Evolutionary conservation across 208 protist species (phyloP), one percentile per base, ranked within the genome.

Genomic region (Dictyostelium gargantuum): DNA sequence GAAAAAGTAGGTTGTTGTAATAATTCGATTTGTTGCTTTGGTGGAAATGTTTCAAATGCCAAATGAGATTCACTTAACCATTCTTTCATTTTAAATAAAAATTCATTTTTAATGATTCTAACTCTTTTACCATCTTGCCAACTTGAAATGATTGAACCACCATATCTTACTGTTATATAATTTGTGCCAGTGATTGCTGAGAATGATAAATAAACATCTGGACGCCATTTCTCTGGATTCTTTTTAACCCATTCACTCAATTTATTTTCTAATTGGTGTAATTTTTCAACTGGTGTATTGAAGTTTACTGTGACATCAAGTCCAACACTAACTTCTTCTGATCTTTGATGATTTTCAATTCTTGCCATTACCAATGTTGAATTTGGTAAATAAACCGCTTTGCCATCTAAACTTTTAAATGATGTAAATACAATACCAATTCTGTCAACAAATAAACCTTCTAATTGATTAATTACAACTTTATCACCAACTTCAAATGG

Each of bases 61-160:
- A 89, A 26, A 11, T 74, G 13, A 21, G 44, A 11, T 19, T 89
- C 82, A 21, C 6, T 1, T 3, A 89, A 8, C 82, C 82, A 89
- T n/a, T 89, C 82, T 52, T 89, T 89, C 82, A 89, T 89, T 73
- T 89, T 89, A 19, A 89, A 79, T 26, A 70, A 68, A 1, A 89
- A 58, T 42, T 89, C 82, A 52, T 89, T 89, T 61, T 79, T 89
- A 29, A 76, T 29, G 6, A 72, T 42, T 32, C 82, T 32, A 42
- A 52, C 42, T 70, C 82, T 44, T 38, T 68, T 89, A 35, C 6
- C 17, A 46, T 89, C 82, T 79, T 89, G 82, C 82, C 82, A 89
- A 42, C 48, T 42, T 23, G 82, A 32, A 38, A 89, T 89, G 17
- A 89, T 68, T 26, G 21, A 46, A 26, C 48, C 82, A 68, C 82